Conservation (phyloP, 768 basidiomycete species). For the Amanita muscaria region DNA sequence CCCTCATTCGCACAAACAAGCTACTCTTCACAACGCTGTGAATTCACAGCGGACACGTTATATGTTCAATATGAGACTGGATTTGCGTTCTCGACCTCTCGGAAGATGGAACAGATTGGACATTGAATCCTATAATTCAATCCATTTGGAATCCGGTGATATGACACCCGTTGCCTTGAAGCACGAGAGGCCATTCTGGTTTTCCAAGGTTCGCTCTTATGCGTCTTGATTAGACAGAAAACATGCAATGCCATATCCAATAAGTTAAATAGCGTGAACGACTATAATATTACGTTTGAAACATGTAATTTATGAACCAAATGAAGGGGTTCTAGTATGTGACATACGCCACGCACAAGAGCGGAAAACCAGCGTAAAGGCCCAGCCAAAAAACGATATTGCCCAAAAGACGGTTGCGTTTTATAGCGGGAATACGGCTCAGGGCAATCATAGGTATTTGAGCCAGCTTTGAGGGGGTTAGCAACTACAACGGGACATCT, state of each 20-base stretch:
- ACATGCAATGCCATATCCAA: background rate
- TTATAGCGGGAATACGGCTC: constrained; percentile 68
- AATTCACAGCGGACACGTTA: constrained; percentile 37
- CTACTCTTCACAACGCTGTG: constrained; percentile 2
- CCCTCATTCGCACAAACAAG: constrained; percentile 4
- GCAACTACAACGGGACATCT: background rate
- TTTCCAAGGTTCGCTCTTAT: constrained; percentile 81
- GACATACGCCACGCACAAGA: constrained; percentile 71
- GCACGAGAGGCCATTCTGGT: constrained; percentile 88
- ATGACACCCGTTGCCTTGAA: constrained; percentile 59
- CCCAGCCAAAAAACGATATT: constrained; percentile 93
- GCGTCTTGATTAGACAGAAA: constrained; percentile 4
- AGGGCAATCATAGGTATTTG: constrained; percentile 89
- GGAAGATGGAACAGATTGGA: constrained; percentile 83
- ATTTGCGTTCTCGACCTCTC: constrained; percentile 65
- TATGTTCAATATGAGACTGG: constrained; percentile 65
- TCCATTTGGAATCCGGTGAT: constrained; percentile 72
- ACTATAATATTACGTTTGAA: too few species aligned
- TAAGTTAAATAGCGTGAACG: background rate
- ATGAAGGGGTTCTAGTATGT: too few species aligned
- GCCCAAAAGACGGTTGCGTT: constrained; percentile 72
- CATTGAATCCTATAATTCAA: constrained; percentile 62
- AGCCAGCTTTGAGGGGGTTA: constrained; percentile 44
- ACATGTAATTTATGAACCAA: too few species aligned
- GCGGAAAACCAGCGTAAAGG: constrained; percentile 84